phyloP scores from a whole-genome alignment of 2,329 filamentous ascomycete species.

The Trichophaea hybrida region DNA sequence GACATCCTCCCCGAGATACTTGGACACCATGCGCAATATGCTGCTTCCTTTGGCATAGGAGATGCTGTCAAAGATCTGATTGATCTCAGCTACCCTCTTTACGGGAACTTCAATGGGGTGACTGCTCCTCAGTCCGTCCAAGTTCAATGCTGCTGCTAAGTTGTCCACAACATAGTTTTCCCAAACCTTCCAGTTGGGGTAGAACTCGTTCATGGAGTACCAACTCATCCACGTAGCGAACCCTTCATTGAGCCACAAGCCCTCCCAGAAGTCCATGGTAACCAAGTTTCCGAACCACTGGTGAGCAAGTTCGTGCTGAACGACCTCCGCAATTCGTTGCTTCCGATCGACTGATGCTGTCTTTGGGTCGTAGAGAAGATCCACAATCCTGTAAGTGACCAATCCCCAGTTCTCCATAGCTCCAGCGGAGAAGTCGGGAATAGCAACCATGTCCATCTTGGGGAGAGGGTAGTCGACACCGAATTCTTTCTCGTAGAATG shows the following conservation, averaged over 20 bases:
- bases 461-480: constrained; percentile 73
- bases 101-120: constrained; percentile 95
- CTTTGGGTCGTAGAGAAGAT: constrained; percentile 82
- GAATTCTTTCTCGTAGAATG: constrained; percentile 92
- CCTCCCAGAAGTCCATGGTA: constrained; percentile 98
- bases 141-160: constrained; percentile 68
- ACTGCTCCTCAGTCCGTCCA: constrained; percentile 85
- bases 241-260: constrained; percentile 87
- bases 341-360: constrained; percentile 76
- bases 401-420: constrained; percentile 99
- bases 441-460: constrained; percentile 94
- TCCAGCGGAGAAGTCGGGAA: constrained; percentile 88
- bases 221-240: constrained; percentile 88
- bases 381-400: constrained; percentile 85
- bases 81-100: constrained; percentile 88
- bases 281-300: constrained; percentile 98
- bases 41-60: constrained; percentile 96
- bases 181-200: constrained; percentile 98
- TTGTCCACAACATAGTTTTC: constrained; percentile 88
- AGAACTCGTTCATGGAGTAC: constrained; percentile 90
- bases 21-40: constrained; percentile 92
- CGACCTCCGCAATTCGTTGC: constrained; percentile 84
- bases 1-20: constrained; percentile 77
- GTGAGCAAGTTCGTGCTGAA: constrained; percentile 92
- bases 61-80: constrained; percentile 96